phyloP scores from a whole-genome alignment of 305 asterid species.

The Solanum aculeatissimum region DNA sequence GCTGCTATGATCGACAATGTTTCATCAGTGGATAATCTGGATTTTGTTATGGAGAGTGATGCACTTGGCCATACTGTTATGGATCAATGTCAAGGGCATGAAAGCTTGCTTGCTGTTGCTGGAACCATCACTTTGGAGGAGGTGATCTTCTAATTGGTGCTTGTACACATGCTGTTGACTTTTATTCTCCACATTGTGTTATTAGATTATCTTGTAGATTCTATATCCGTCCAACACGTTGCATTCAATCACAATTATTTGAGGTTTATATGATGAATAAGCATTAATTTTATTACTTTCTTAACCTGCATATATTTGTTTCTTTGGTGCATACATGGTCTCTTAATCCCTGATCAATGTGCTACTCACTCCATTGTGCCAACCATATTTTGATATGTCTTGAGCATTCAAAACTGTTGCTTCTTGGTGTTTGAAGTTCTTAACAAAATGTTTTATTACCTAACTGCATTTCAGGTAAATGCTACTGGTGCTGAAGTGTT shows the following conservation, averaged over 20 bases:
- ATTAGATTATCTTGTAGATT: not conserved
- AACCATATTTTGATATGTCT: not conserved
- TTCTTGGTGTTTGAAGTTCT: slow-evolving; percentile 6
- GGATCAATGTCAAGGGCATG: slow-evolving; percentile 99
- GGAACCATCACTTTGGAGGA: slow-evolving; percentile 92
- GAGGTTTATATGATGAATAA: not conserved
- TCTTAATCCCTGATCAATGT: not conserved
- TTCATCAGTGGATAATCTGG: slow-evolving; percentile 95
- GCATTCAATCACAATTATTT: not conserved
- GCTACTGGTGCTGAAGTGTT: slow-evolving; percentile 85
- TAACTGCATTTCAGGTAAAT: slow-evolving; percentile 53
- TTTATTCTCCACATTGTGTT: slow-evolving; percentile 1
- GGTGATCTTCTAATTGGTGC: slow-evolving; percentile 26
- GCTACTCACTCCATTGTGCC: not conserved
- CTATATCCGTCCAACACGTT: not conserved
- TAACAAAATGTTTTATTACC: slow-evolving; percentile 11
- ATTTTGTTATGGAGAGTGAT: slow-evolving; percentile 97
- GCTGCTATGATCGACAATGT: slow-evolving; percentile 99
- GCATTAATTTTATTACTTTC: not conserved
- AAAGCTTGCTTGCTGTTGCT: slow-evolving; percentile 83
- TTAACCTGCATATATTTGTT: not conserved
- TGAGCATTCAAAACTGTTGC: not conserved
- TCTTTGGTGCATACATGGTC: not conserved
- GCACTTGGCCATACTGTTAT: slow-evolving; percentile 94
- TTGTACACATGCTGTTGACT: slow-evolving; percentile 7